phyloP scores from a whole-genome alignment of 176 grass and related monocot species.

The Aegilops bicornis region DNA sequence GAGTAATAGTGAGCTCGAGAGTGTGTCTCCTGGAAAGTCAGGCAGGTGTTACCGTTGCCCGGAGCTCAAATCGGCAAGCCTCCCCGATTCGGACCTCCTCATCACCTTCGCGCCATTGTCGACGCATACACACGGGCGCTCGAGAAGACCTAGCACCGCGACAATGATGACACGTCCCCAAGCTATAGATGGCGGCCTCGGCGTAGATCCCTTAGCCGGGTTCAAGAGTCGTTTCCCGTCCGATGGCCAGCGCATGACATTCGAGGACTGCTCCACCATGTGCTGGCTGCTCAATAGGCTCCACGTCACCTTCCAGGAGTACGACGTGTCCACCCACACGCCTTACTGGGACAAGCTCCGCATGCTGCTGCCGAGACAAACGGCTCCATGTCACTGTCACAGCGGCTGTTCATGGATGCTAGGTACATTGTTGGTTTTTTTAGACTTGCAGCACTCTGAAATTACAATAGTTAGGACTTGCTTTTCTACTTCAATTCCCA shows the following conservation, averaged over 20 bases:
- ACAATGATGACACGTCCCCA: background rate
- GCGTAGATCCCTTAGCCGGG: constrained; percentile 36
- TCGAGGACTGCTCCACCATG: constrained; percentile 70
- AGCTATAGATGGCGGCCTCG: background rate
- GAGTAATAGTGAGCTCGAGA: background rate
- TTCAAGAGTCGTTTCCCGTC: constrained; percentile 54
- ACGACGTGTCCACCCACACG: constrained; percentile 74
- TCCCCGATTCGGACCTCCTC: constrained; percentile 86
- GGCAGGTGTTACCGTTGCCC: constrained; percentile 45
- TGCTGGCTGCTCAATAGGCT: constrained; percentile 56
- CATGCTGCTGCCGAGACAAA: constrained; percentile 19
- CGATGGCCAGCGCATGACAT: constrained; percentile 60
- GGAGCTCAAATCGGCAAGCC: constrained; percentile 56
- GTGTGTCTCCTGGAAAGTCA: background rate
- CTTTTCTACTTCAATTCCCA: no score
- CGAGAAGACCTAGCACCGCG: constrained; percentile 30
- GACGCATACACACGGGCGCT: constrained; percentile 41
- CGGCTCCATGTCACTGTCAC: constrained; percentile 33
- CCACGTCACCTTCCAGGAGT: constrained; percentile 58
- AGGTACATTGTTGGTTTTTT: constrained; percentile 41
- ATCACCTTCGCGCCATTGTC: constrained; percentile 63
- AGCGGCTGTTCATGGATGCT: constrained; percentile 60
- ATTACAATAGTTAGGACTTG: no score
- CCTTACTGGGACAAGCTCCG: constrained; percentile 64
- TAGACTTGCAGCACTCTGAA: no score